Conservation (phyloP, 352 stramenopile genomes). For the Pythium scleroteichum region DNA sequence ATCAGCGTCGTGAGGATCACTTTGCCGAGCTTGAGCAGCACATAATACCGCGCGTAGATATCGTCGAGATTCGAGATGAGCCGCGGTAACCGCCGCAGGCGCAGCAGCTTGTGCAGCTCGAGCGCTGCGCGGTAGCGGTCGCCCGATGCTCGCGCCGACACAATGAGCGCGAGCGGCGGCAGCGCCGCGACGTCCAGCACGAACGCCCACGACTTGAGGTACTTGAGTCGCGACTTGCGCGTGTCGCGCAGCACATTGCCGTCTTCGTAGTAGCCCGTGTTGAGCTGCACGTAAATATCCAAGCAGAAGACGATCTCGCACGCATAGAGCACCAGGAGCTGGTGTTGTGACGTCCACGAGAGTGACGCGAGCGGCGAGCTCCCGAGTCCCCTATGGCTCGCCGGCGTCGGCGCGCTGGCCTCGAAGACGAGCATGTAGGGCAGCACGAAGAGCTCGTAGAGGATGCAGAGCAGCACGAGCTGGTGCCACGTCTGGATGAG, state of each 20-base stretch:
- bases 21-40: slow-evolving; percentile 56
- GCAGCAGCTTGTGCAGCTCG: slow-evolving; percentile 61
- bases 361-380: background rate
- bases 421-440: slow-evolving; percentile 50
- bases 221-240: slow-evolving; percentile 57
- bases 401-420: background rate
- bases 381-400: background rate
- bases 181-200: slow-evolving; percentile 51
- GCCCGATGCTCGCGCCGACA: slow-evolving; percentile 10
- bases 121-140: slow-evolving; percentile 21
- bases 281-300: slow-evolving; percentile 72
- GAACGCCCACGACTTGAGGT: slow-evolving; percentile 55
- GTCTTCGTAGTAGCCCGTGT: slow-evolving; percentile 75
- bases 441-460: slow-evolving; percentile 52
- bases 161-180: slow-evolving; percentile 46
- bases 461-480: slow-evolving; percentile 48
- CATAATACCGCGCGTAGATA: slow-evolving; percentile 65
- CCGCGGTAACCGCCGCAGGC: slow-evolving; percentile 45
- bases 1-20: slow-evolving; percentile 50
- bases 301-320: slow-evolving; percentile 60
- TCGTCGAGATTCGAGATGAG: slow-evolving; percentile 64
- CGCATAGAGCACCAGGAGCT: slow-evolving; percentile 44
- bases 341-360: slow-evolving; percentile 7
- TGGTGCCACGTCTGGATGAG: slow-evolving; percentile 58
- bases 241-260: slow-evolving; percentile 67